Evolutionary conservation across 768 basidiomycete species (phyloP).

Genomic region (Suillus cothurnatus): DNA sequence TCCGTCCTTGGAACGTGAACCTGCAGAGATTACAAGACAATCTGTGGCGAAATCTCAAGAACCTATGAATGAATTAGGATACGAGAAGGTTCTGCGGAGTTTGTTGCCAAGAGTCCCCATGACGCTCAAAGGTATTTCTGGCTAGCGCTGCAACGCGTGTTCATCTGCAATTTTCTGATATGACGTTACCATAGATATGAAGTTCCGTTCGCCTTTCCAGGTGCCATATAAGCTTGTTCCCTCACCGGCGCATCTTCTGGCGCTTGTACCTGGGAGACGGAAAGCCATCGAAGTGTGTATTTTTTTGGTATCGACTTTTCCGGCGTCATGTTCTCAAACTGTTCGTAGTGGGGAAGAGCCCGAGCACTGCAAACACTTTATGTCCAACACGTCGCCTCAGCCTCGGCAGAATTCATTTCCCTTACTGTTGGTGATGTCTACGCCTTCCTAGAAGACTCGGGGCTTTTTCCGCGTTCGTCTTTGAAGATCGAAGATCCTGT

Average conservation of each 20-base stretch:
- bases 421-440: conserved; percentile 46
- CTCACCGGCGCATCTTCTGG: conserved; percentile 35
- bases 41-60: not conserved
- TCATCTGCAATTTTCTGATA: not conserved
- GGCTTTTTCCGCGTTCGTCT: conserved; percentile 38
- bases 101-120: conserved; percentile 46
- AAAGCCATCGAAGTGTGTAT: conserved; percentile 50
- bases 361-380: conserved; percentile 43
- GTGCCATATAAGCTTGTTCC: conserved; percentile 43
- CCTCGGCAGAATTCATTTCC: conserved; percentile 21
- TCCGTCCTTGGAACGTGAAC: conserved; percentile 31
- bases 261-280: conserved; percentile 43
- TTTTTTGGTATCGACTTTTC: not conserved
- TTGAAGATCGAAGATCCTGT: conserved; percentile 13
- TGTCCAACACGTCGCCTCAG: conserved; percentile 25
- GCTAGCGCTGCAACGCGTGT: not conserved
- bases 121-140: conserved; percentile 42
- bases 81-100: conserved; percentile 33
- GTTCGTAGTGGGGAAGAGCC: conserved; percentile 46
- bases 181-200: conserved; percentile 35
- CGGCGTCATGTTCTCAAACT: conserved; percentile 7
- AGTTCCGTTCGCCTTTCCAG: conserved; percentile 27
- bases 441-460: conserved; percentile 45
- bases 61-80: conserved; percentile 18
- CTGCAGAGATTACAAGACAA: conserved; percentile 5